phyloP scores from a whole-genome alignment of 345 rosid species.

The Eucalyptus virginea region DNA sequence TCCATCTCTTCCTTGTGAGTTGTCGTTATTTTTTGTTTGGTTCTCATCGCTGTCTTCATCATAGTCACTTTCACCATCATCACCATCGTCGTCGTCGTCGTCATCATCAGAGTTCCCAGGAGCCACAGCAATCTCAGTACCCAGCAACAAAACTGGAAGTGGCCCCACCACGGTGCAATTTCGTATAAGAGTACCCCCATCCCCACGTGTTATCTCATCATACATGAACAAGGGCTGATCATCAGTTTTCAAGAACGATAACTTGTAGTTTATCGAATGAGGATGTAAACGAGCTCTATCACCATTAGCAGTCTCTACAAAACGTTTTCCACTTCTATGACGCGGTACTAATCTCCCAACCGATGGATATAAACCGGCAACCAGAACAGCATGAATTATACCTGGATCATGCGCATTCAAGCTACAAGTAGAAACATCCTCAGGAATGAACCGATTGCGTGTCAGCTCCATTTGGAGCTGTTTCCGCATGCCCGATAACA shows the following conservation, averaged over 20 bases:
- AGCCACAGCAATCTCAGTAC: constrained; percentile 76
- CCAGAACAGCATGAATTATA: constrained; percentile 73
- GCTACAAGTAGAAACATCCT: constrained; percentile 42
- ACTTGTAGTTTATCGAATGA: constrained; percentile 44
- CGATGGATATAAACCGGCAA: constrained; percentile 85
- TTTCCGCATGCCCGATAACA: constrained; percentile 77
- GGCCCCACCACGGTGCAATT: constrained; percentile 66
- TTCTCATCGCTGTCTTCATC: constrained; percentile 20
- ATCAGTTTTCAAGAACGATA: constrained; percentile 19
- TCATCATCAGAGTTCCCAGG: constrained; percentile 17
- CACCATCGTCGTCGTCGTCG: constrained; percentile 9
- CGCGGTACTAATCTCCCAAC: constrained; percentile 56
- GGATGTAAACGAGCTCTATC: constrained; percentile 64
- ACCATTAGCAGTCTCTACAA: constrained; percentile 66
- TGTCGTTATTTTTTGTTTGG: background rate
- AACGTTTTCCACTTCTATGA: constrained; percentile 28
- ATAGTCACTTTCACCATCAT: constrained; percentile 20
- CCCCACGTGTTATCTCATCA: constrained; percentile 89
- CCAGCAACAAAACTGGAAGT: constrained; percentile 60
- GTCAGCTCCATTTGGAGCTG: constrained; percentile 68
- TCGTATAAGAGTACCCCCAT: constrained; percentile 60
- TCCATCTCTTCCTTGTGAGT: constrained; percentile 13
- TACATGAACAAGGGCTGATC: constrained; percentile 49
- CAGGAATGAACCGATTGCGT: constrained; percentile 54
- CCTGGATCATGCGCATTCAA: constrained; percentile 62